Base-by-base conservation (phyloP, 2,329 filamentous ascomycete genomes). In the Colletotrichum paranaense region DNA sequence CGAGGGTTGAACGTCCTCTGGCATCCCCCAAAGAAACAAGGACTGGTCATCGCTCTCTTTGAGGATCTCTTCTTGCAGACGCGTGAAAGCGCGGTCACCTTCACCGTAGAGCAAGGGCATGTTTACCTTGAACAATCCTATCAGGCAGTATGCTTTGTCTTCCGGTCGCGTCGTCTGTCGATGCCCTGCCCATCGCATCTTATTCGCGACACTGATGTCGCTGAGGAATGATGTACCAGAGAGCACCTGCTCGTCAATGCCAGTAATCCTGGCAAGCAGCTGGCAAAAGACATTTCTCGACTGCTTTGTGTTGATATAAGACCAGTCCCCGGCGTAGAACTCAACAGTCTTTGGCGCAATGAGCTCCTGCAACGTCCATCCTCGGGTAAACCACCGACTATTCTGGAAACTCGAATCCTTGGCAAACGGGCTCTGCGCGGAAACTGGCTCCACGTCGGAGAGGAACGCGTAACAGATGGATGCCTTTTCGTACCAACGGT, bases 351-450 rank as follows among this genome's bases (percentile, higher is more conserved):
- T 38, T 0, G 68, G 68, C 1, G 68, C 68, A 2, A 70, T 67
- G 24, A 70, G 55, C n/a, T 70, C 68, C 5, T 70, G 68, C 12
- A 70, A 2, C 0, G 68, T 70, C 68, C 68, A 70, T 1, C 68
- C 68, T 9, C 68, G 14, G 1, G 68, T 67, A 3, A 70, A 70
- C 68, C 68, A 70, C 1, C 68, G 68, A 14, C 68, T 70, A 2
- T 22, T 32, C 2, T n/a, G 55, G n/a, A 70, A 70, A 11, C 38
- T 53, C 1, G 62, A 70, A 2, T 46, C 81, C 32, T 85, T 93
- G 0, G 92, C 92, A 80, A 95, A 95, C 1, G 93, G 93, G 77
- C 94, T 91, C 67, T 88, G 88, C 1, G 84, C 83, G 7, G 77
- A 84, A 75, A 79, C 82, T 46, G 82, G 78, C 64, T 86, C 88